These are phyloP conservation scores for Macrocybe gigantea DNA, from an alignment of 768 basidiomycete genomes.

Conservation along the genomic window DNA sequence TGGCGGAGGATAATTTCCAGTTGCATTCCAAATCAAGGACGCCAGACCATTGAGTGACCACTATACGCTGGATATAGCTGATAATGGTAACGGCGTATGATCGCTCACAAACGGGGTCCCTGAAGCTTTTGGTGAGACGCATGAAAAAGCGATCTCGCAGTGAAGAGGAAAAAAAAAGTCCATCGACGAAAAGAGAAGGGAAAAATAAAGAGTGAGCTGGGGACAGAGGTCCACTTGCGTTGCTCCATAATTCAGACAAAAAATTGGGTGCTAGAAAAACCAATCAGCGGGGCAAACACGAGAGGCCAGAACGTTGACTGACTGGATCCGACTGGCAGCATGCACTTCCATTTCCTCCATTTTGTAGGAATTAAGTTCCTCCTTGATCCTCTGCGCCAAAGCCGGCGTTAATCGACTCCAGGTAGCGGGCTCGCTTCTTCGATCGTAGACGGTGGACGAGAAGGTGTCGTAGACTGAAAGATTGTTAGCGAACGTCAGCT, in stretches of 20 bases:
- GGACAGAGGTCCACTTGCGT: too few relatives aligned
- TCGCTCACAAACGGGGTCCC: too few relatives aligned
- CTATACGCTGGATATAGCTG: too few relatives aligned
- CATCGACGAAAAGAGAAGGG: too few relatives aligned
- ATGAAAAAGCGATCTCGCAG: too few relatives aligned
- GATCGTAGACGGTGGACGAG: slow-evolving; percentile 84
- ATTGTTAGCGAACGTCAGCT: slow-evolving; percentile 85
- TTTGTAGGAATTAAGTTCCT: slow-evolving; percentile 97
- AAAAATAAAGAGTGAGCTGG: too few relatives aligned
- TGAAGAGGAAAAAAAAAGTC: not conserved
- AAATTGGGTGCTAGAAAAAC: slow-evolving; percentile 66
- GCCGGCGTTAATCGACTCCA: slow-evolving; percentile 95
- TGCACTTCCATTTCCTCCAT: slow-evolving; percentile 99
- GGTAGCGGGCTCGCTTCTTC: slow-evolving; percentile 92
- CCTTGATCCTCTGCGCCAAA: slow-evolving; percentile 95
- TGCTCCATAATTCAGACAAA: slow-evolving; percentile 55
- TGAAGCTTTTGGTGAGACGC: too few relatives aligned
- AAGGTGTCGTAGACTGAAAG: slow-evolving; percentile 98
- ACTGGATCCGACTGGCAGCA: slow-evolving; percentile 88
- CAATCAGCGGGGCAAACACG: slow-evolving; percentile 4
- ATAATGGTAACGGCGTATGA: too few relatives aligned
- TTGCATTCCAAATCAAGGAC: too few relatives aligned
- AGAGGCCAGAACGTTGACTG: slow-evolving; percentile 25
- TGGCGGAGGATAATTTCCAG: too few relatives aligned
- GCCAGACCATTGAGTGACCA: too few relatives aligned